phyloP scores from a whole-genome alignment of 225 moss, liverwort and hornwort genomes.

The Pseudisothecium myosuroides region DNA sequence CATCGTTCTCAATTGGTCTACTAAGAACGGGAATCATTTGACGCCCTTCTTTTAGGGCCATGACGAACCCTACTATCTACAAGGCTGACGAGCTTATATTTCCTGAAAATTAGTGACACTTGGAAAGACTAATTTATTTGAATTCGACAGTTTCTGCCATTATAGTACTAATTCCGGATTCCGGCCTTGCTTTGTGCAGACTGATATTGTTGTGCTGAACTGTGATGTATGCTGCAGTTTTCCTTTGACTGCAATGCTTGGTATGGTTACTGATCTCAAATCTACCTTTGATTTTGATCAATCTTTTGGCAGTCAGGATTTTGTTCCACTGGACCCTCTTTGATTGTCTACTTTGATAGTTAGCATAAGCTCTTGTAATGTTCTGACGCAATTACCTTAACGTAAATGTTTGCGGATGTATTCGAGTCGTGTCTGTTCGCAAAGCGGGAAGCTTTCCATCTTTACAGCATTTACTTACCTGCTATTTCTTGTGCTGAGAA shows the following conservation, averaged over 20 bases:
- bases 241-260: slow-evolving; percentile 84
- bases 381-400: not conserved
- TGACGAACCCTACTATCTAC: not conserved
- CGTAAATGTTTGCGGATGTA: not conserved
- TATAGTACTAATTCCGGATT: not conserved
- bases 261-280: slow-evolving; percentile 23
- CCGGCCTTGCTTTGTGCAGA: slow-evolving; percentile 36
- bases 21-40: not conserved
- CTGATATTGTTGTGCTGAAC: slow-evolving; percentile 90
- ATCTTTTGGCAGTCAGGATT: not conserved
- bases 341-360: not conserved
- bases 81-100: not conserved
- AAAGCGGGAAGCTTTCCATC: not conserved
- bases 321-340: not conserved
- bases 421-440: not conserved
- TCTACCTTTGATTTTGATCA: not conserved
- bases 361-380: not conserved
- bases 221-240: slow-evolving; percentile 99
- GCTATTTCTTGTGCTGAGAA: not conserved
- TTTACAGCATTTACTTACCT: not conserved
- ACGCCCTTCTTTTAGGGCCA: not conserved
- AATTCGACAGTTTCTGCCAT: not conserved
- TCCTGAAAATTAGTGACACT: not conserved
- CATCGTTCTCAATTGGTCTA: not conserved
- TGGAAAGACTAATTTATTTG: not conserved